A percentile compares a stretch with the other conserved stretches of the same genome.
Evolutionary conservation across 257 asterid genomes (phyloP).

Genomic region (Salvia splendens): DNA sequence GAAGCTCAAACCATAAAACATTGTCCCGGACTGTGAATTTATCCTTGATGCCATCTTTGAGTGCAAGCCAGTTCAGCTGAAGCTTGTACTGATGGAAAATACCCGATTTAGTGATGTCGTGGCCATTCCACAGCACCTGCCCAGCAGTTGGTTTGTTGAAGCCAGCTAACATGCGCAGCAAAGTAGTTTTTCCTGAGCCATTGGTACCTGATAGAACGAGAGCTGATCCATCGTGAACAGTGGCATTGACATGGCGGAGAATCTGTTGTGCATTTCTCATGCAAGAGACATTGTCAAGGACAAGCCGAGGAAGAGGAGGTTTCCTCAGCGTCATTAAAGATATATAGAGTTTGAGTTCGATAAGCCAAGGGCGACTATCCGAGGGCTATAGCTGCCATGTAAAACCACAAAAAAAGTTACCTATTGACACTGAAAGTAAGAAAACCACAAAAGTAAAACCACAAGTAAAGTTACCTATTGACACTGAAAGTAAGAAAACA

Average conservation of each 20-base stretch:
- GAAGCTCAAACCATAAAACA: conserved; percentile 80
- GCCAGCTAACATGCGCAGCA: conserved; percentile 84
- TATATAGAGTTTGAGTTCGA: not conserved
- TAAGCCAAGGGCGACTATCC: not conserved
- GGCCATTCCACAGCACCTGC: conserved; percentile 84
- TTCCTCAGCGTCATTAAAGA: conserved; percentile 50
- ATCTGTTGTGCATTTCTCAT: conserved; percentile 94
- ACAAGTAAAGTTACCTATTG: conserved; percentile 17
- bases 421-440: conserved; percentile 10
- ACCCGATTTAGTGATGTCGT: conserved; percentile 67
- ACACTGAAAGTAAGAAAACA: not conserved
- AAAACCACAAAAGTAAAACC: not conserved
- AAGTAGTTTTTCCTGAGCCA: conserved; percentile 81
- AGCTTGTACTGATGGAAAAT: conserved; percentile 83
- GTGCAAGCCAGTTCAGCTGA: conserved; percentile 79
- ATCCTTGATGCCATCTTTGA: conserved; percentile 70
- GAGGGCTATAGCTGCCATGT: conserved; percentile 5
- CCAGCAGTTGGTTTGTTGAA: conserved; percentile 86
- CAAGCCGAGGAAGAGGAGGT: conserved; percentile 73
- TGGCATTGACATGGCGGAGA: conserved; percentile 71
- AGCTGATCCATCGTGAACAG: conserved; percentile 78
- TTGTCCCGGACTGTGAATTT: conserved; percentile 76
- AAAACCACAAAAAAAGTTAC: conserved; percentile 6
- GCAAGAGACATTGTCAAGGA: conserved; percentile 75
- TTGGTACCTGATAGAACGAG: conserved; percentile 74